Conservation (phyloP, 371 early-diverging fungal genomes). For the Mortierella sp. region DNA sequence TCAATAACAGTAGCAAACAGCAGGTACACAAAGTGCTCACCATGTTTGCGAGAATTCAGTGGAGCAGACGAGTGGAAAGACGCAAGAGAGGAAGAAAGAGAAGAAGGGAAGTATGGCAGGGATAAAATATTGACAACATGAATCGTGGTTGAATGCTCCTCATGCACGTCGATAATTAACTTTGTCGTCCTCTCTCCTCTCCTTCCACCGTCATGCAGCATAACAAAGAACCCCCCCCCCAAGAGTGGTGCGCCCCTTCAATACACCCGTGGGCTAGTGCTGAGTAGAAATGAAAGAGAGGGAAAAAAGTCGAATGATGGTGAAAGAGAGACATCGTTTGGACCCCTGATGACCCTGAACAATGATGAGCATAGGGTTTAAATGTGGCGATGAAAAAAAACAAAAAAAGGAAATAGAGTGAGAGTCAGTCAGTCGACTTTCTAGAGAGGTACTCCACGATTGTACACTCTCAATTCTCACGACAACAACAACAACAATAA, state of each 20-base stretch:
- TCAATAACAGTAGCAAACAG: not conserved
- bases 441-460: not conserved
- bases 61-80: slow-evolving; percentile 7
- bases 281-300: not conserved
- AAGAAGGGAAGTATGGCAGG: not conserved
- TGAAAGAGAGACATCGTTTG: not conserved
- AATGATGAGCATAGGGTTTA: slow-evolving; percentile 2
- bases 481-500: not conserved
- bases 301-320: not conserved
- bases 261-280: not conserved
- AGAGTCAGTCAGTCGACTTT: not conserved
- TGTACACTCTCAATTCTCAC: not conserved
- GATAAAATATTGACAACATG: slow-evolving; percentile 4
- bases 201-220: not conserved
- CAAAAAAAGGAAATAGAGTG: not conserved
- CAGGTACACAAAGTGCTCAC: not conserved
- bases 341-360: slow-evolving; percentile 7
- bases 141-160: not conserved
- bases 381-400: not conserved
- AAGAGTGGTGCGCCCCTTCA: not conserved
- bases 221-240: too few relatives aligned
- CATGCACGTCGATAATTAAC: too few relatives aligned
- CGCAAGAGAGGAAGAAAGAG: not conserved
- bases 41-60: not conserved
- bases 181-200: too few relatives aligned